A percentile compares a stretch with the other conserved stretches of the same genome.
Evolutionary conservation across 148 eudicot species (phyloP).

Genomic region (Heliamphora exappendiculata): DNA sequence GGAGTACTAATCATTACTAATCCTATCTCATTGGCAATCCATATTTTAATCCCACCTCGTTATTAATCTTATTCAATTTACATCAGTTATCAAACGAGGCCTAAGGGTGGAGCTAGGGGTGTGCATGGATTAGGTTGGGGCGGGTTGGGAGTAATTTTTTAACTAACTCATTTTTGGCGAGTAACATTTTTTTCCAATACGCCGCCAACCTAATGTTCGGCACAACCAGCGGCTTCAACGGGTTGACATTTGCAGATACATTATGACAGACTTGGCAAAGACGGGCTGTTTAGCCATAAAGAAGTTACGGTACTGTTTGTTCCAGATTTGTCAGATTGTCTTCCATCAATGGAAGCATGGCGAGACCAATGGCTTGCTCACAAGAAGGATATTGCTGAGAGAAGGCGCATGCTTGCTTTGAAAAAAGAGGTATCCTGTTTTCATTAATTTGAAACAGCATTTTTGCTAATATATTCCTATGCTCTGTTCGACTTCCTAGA

Average conservation of each 20-base stretch:
- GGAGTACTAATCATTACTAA: too few species aligned
- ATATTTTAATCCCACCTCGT: too few species aligned
- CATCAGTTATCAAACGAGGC: too few species aligned
- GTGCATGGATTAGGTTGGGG: too few species aligned
- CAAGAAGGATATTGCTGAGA: constrained; percentile 65
- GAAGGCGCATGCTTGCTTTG: constrained; percentile 37
- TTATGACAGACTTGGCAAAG: constrained; percentile 83
- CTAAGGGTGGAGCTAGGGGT: too few species aligned
- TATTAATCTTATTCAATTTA: too few species aligned
- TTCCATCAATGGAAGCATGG: constrained; percentile 81
- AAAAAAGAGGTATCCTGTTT: constrained; percentile 51
- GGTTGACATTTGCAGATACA: constrained; percentile 74
- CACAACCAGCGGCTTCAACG: too few species aligned
- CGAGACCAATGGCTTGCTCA: constrained; percentile 80
- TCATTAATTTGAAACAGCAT: neutral
- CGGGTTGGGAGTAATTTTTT: too few species aligned
- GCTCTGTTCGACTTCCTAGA: neutral
- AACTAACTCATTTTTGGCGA: too few species aligned
- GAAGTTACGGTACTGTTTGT: constrained; percentile 83
- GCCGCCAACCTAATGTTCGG: too few species aligned
- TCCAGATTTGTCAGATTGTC: constrained; percentile 85
- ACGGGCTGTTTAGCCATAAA: constrained; percentile 87
- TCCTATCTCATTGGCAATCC: too few species aligned
- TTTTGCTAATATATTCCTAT: constrained; percentile 5
- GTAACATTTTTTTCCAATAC: too few species aligned